Conservation (phyloP, 352 stramenopile genomes). For the Phytophthora lateralis region DNA sequence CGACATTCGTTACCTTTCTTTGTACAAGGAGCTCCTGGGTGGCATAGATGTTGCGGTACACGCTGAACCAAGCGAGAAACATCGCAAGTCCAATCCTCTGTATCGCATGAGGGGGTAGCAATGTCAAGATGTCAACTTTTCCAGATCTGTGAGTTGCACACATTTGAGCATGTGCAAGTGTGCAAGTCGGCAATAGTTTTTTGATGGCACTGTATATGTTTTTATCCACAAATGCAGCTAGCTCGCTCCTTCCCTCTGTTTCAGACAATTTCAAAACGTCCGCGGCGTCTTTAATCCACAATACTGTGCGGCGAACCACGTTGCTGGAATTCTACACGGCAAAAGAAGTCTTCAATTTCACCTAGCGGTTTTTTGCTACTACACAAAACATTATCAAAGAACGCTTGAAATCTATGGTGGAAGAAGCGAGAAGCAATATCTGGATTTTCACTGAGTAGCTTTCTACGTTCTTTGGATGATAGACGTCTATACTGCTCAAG, state of each 20-base stretch:
- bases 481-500: not conserved
- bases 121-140: constrained; percentile 3
- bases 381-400: constrained; percentile 11
- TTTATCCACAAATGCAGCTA: constrained; percentile 2
- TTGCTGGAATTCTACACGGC: too few relatives aligned
- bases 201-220: constrained; percentile 4
- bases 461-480: not conserved
- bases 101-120: not conserved
- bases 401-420: constrained; percentile 4
- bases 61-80: not conserved
- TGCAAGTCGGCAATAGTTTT: constrained; percentile 2
- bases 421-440: constrained; percentile 5
- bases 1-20: not conserved
- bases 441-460: constrained; percentile 5
- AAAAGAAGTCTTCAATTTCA: too few relatives aligned
- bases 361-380: not conserved
- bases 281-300: constrained; percentile 3
- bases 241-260: not conserved
- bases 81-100: not conserved
- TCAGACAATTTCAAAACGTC: constrained; percentile 6
- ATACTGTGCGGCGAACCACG: too few relatives aligned
- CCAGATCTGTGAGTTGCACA: not conserved
- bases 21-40: not conserved
- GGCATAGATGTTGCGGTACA: not conserved
- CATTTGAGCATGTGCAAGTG: not conserved